These are phyloP conservation scores for Ustilaginoidea virens DNA, from an alignment of 2,329 filamentous ascomycete species.

Conservation along the genomic window DNA sequence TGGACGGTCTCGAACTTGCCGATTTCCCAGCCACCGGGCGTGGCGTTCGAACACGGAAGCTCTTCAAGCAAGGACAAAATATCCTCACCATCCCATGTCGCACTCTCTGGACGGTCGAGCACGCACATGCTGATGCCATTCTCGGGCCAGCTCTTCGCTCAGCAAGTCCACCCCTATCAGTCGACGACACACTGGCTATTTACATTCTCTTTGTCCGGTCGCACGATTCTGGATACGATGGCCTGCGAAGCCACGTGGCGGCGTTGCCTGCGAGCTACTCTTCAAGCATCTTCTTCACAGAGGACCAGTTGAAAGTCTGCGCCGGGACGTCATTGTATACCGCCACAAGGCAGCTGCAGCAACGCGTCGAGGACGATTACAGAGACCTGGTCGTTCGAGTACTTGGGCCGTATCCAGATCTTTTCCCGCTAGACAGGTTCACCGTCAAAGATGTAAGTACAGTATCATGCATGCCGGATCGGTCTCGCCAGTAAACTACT, in stretches of 20 bases:
- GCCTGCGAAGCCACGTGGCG: conserved; percentile 12
- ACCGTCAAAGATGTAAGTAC: conserved; percentile 18
- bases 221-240: conserved; percentile 17
- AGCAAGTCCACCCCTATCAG: conserved; percentile 14
- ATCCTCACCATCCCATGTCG: conserved; percentile 17
- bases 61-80: conserved; percentile 17
- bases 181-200: conserved; percentile 17
- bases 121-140: conserved; percentile 16
- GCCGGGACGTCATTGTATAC: conserved; percentile 17
- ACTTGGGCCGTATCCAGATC: conserved; percentile 14
- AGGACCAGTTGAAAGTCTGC: conserved; percentile 18
- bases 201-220: conserved; percentile 19
- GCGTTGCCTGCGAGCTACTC: conserved; percentile 16
- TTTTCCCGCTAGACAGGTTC: conserved; percentile 17
- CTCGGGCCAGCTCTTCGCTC: conserved; percentile 16
- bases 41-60: conserved; percentile 13
- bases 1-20: conserved; percentile 16
- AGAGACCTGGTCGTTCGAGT: conserved; percentile 12
- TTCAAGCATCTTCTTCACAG: conserved; percentile 18
- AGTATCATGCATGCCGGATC: conserved; percentile 7
- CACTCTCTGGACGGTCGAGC: conserved; percentile 17
- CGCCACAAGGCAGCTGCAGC: conserved; percentile 15
- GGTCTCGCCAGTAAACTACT: conserved; percentile 1
- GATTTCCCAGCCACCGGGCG: conserved; percentile 17
- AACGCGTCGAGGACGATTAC: conserved; percentile 15